These are phyloP conservation scores for Sarocladiaceae sp. DNA, from an alignment of 2,329 filamentous ascomycete genomes.

Conservation along the genomic window DNA sequence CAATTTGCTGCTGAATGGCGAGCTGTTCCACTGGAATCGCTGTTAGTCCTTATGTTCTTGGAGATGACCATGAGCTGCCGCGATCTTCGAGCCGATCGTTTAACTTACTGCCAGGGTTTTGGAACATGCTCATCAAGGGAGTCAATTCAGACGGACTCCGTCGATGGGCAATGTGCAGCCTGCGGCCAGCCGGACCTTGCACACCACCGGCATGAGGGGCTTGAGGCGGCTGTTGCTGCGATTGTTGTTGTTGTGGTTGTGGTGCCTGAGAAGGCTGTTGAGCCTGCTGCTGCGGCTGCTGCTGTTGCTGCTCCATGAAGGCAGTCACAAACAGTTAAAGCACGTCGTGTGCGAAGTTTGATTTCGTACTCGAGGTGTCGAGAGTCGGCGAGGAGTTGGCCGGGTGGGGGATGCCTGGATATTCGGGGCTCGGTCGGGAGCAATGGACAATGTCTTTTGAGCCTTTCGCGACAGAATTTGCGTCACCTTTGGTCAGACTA, in stretches of 20 bases:
- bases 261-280: constrained; percentile 42
- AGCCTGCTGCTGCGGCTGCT: constrained; percentile 56
- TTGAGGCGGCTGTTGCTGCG: constrained; percentile 37
- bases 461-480: constrained; percentile 10
- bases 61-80: no score
- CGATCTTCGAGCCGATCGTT: no score
- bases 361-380: constrained; percentile 19
- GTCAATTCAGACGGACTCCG: constrained; percentile 96
- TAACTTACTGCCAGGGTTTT: constrained; percentile 59
- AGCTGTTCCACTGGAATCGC: constrained; percentile 79
- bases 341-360: constrained; percentile 34
- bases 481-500: background rate
- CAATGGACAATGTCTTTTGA: constrained; percentile 6
- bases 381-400: constrained; percentile 13
- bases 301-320: constrained; percentile 53
- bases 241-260: constrained; percentile 37
- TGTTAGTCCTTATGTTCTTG: constrained; percentile 10
- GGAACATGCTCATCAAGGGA: constrained; percentile 91
- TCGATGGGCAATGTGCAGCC: constrained; percentile 94
- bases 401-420: constrained; percentile 10
- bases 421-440: constrained; percentile 6
- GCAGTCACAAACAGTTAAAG: constrained; percentile 43
- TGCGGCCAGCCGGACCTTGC: constrained; percentile 75
- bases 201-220: constrained; percentile 52
- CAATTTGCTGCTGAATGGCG: constrained; percentile 96